Base-by-base conservation (phyloP, 176 grass and related monocot species). In the sorghum (Sorghum bicolor) region DNA sequence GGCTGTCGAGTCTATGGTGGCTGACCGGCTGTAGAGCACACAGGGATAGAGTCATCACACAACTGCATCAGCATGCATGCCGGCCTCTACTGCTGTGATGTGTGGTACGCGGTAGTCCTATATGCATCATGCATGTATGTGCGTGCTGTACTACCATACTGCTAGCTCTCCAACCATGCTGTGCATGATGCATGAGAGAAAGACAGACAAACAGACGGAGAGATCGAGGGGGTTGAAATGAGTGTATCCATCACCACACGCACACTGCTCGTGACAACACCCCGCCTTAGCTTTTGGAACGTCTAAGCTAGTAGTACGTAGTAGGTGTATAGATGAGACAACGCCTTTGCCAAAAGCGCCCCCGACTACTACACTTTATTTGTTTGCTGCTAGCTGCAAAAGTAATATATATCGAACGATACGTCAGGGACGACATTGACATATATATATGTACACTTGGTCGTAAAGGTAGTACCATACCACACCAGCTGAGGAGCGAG, bases 241-340 rank as follows among this genome's bases (percentile, higher is more conserved):
- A 72, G 66, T 50, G 12, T 47, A 50, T 10, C 72, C 43, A 62
- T 63, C 65, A 29, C 29, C 29, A 5, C 72, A 75, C 44, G 30
- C 72, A 47, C 75, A 61, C 29, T 79, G 75, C 75, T 85, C 75
- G 83, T 79, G 83, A 30, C 53, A 62, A 58, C 52, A 10, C 52
- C 52, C 52, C 10, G 2, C 10, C 14, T 16, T 48, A 53, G 6
- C 50, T 57, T 79, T 86, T 65, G 30, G 55, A 86, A 80, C 53
- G 67, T 47, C 45, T 47, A 20, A 50, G 5, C 20, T 24, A 58
- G 70, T 34, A 45, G 28, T n/a, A n/a, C n/a, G n/a, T n/a, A n/a
- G n/a, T n/a, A n/a, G n/a, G n/a, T 53, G 53, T 50, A 67, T 65
- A 80, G 76, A 86, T 80, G 76, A 86, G 77, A 80, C 67, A 80